A percentile compares a stretch with the other conserved stretches of the same genome.
Evolutionary conservation across 1,284 basidiomycete genomes (phyloP).

Genomic region (Rhodotorula sp.): DNA sequence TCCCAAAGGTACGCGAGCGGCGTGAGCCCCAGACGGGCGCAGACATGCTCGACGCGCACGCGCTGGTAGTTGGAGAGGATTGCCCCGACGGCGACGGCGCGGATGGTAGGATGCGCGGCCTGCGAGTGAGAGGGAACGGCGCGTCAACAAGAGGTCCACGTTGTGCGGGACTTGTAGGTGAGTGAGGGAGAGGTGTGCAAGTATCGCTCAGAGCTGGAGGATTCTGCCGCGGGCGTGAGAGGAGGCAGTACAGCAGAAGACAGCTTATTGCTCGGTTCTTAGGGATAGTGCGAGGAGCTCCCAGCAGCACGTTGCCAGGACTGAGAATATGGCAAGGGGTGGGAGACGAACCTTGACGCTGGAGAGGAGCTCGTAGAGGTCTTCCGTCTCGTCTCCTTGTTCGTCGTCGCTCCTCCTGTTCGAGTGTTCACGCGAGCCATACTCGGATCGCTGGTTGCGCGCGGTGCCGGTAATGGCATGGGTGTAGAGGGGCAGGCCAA

Average conservation of each 20-base stretch:
- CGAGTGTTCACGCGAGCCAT: conserved; percentile 59
- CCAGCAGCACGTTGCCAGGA: too few relatives aligned
- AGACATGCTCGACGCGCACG: conserved; percentile 95
- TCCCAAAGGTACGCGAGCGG: conserved; percentile 94
- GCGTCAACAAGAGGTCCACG: conserved; percentile 21
- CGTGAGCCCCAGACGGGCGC: conserved; percentile 74
- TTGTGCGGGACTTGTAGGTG: too few relatives aligned
- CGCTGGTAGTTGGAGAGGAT: conserved; percentile 98
- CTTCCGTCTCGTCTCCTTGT: conserved; percentile 91
- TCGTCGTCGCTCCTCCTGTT: neutral
- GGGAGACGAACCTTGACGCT: conserved; percentile 68
- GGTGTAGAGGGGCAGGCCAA: conserved; percentile 84
- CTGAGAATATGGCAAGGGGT: neutral
- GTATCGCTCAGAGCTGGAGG: too few relatives aligned
- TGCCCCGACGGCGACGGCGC: conserved; percentile 90
- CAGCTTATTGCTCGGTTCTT: too few relatives aligned
- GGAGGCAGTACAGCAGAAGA: too few relatives aligned
- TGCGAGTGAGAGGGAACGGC: conserved; percentile 50
- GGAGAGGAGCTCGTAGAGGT: conserved; percentile 75
- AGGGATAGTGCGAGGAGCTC: too few relatives aligned
- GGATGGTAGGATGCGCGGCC: conserved; percentile 75
- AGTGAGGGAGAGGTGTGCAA: neutral
- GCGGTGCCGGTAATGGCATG: conserved; percentile 77
- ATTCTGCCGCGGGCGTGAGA: too few relatives aligned
- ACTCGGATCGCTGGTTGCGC: conserved; percentile 78